Conservation (phyloP, 1,139 yeast species). For the Taphrina flavorubra region DNA sequence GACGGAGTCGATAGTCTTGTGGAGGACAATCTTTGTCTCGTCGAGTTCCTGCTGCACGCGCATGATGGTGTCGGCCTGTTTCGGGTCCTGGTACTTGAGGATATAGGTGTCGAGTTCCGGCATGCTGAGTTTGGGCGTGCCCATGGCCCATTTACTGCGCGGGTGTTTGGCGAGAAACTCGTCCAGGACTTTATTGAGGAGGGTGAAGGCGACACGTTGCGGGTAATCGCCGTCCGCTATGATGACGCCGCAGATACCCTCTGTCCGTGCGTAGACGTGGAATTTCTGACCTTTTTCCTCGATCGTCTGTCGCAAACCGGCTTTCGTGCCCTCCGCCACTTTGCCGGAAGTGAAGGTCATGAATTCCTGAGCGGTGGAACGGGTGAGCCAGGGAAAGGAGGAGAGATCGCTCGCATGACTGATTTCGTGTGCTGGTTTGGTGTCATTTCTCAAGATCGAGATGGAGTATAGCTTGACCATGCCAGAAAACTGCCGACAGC, state of each 20-base stretch:
- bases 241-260: constrained; percentile 91
- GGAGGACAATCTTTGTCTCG: constrained; percentile 94
- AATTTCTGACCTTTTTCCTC: constrained; percentile 76
- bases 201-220: constrained; percentile 93
- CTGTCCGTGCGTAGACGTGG: constrained; percentile 87
- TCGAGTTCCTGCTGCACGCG: constrained; percentile 97
- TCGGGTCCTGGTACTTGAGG: constrained; percentile 90
- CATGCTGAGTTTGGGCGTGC: constrained; percentile 51
- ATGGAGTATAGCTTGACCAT: constrained; percentile 87
- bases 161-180: constrained; percentile 89
- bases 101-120: constrained; percentile 72
- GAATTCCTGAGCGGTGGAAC: constrained; percentile 66
- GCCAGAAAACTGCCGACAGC: background rate
- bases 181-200: constrained; percentile 86
- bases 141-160: constrained; percentile 67
- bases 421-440: constrained; percentile 72
- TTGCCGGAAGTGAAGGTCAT: constrained; percentile 94
- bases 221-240: constrained; percentile 96
- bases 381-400: constrained; percentile 86
- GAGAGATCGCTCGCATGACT: constrained; percentile 80
- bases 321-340: constrained; percentile 81
- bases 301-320: constrained; percentile 92
- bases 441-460: constrained; percentile 74
- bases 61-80: constrained; percentile 95
- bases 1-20: constrained; percentile 92